Base-by-base conservation (phyloP, 768 basidiomycete genomes). In the Boletus rubropictus region DNA sequence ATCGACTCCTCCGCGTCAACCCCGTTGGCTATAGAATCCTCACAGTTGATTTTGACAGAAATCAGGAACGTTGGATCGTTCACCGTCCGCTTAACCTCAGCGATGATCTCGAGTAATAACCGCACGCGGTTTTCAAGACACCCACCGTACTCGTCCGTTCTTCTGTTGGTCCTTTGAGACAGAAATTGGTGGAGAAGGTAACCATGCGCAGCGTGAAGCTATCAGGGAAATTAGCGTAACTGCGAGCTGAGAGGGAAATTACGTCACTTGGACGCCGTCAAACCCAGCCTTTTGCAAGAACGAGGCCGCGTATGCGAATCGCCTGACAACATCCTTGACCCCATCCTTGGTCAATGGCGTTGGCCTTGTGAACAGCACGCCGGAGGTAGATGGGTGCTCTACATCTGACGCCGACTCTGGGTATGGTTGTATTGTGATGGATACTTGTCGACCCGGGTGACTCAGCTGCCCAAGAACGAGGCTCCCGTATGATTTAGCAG, bases 61-160 rank as follows among this genome's bases (percentile, higher is more conserved):
- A 68, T 49, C 18, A 69, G 42, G 41, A 68, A 68, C 2, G 52
- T 39, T 1, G 52, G 43, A 38, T 61, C 55, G 14, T 62, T 53
- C 35, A 81, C 68, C 0, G 66, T 70, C 9, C 64, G 58, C 33
- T 58, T 56, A 28, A 80, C 69, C 20, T 75, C 75, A 7, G 72
- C 53, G 31, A 76, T 58, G 46, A 77, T 69, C 56, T 79, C 72
- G 7, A 77, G 63, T 3, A 67, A 49, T 57, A 84, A 73, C 3
- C 77, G 69, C n/a, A 63, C 57, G 11, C 81, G 67, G 54, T 79
- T 79, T 55, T 75, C 69, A 25, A 78, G 55, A 24, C 64, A 64
- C 4, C 82, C 82, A 3, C 81, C 82, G 54, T 78, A 84, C 42
- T 69, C 65, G 58, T 81, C 79, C n/a, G 63, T 75, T 24, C 80